Conservation (phyloP, 164 flowering plant species). For the Chimonanthus salicifolius region DNA sequence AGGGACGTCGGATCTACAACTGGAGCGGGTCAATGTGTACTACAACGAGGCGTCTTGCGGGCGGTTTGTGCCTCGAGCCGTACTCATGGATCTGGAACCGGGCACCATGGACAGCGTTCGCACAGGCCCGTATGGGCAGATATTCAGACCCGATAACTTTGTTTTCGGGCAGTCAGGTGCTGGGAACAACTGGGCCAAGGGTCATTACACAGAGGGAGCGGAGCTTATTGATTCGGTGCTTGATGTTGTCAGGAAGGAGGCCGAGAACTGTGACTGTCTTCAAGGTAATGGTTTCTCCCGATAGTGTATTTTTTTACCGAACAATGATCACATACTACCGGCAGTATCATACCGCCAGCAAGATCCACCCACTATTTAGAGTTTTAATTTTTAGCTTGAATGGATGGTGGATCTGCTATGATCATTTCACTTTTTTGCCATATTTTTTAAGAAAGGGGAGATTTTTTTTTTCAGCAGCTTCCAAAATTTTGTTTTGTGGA, state of each 20-base stretch:
- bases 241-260: constrained; percentile 61
- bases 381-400: background rate
- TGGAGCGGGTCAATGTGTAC: constrained; percentile 45
- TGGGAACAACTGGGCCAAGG: constrained; percentile 22
- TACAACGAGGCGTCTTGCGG: constrained; percentile 52
- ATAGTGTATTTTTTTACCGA: background rate
- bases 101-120: constrained; percentile 53
- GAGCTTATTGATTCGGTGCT: constrained; percentile 35
- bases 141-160: constrained; percentile 20
- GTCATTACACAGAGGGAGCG: constrained; percentile 20
- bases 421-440: too few relatives aligned
- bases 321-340: too few relatives aligned
- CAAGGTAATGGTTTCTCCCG: constrained; percentile 8
- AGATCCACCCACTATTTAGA: background rate
- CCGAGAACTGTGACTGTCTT: constrained; percentile 25
- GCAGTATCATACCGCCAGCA: too few relatives aligned
- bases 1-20: constrained; percentile 42
- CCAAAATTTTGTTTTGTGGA: too few relatives aligned
- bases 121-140: constrained; percentile 43
- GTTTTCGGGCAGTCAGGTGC: constrained; percentile 20
- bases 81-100: constrained; percentile 59
- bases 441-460: too few relatives aligned
- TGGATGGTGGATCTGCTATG: background rate
- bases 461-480: too few relatives aligned
- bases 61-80: constrained; percentile 51